A percentile compares a stretch with the other conserved stretches of the same genome.
Conservation (phyloP, 768 basidiomycete genomes). For the Imleria badia region DNA sequence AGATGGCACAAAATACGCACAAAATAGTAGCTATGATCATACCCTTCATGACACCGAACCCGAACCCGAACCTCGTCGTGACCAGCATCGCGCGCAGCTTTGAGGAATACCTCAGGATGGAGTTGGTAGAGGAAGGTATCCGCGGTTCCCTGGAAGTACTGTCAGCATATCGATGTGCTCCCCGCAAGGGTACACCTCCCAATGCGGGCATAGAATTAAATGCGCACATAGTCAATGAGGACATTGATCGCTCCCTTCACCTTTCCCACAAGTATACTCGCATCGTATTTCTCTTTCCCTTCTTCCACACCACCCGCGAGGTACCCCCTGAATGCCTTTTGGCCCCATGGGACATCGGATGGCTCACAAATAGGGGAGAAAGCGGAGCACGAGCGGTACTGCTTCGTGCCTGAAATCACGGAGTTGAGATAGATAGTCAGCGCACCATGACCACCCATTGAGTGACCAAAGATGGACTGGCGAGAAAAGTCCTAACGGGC, state of each 20-base stretch:
- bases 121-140: slow-evolving; percentile 90
- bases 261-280: slow-evolving; percentile 75
- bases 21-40: slow-evolving; percentile 91
- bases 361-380: slow-evolving; percentile 90
- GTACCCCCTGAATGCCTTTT: slow-evolving; percentile 89
- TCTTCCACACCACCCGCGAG: slow-evolving; percentile 75
- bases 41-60: slow-evolving; percentile 78
- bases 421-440: slow-evolving; percentile 86
- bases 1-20: slow-evolving; percentile 37
- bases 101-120: slow-evolving; percentile 84
- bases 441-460: slow-evolving; percentile 97
- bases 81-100: slow-evolving; percentile 72
- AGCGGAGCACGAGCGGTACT: slow-evolving; percentile 85
- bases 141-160: slow-evolving; percentile 56
- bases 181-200: background rate
- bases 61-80: slow-evolving; percentile 73
- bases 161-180: slow-evolving; percentile 1
- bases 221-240: slow-evolving; percentile 79
- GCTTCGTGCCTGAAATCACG: slow-evolving; percentile 46
- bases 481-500: slow-evolving; percentile 72
- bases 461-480: slow-evolving; percentile 92
- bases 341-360: slow-evolving; percentile 84
- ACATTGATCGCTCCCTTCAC: slow-evolving; percentile 68
- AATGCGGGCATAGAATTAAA: background rate
- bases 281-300: slow-evolving; percentile 74